Base-by-base conservation (phyloP, 495 filamentous ascomycete genomes). In the Gamarada debralockiae region DNA sequence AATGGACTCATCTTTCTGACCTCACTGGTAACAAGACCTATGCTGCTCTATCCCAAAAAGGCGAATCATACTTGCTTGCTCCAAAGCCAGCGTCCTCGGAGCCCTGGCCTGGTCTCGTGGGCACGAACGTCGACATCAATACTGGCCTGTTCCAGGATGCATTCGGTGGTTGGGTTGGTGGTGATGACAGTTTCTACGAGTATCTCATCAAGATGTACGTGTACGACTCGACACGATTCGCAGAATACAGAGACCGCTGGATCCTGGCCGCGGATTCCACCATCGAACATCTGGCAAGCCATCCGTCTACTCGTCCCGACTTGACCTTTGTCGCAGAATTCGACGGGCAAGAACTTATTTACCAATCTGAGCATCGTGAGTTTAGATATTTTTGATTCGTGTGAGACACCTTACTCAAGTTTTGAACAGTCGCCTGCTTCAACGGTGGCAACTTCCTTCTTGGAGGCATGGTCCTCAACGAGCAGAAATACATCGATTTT, bases 171-270 rank as follows among this genome's bases (percentile, higher is more conserved):
- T 96, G 91, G 91, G 79, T 82, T 54, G 89, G 87, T 42, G 86
- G 88, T 9, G 79, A 78, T 39, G 91, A 96, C 67, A 87, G 81
- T 21, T 93, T 84, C 71, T 96, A 95, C 67, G 90, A 96, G 70
- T 96, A 96, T 58, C 77, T 95, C 21, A 85, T 96, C 65, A 96
- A 96, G 75, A 92, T 93, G 88, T 95, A 84, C 59, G 68, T 95
- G 55, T 95, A 95, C 63, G 85, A 91, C 63, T 75, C 84, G 10
- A 49, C 67, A 29, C 78, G 82, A 8, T 95, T 86, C 57, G 68
- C 48, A 9, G 27, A 62, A 1, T 90, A 90, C 69, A 76, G 72
- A 52, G 83, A 90, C 56, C 79, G 84, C 51, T 96, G 91, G 90
- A 72, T 89, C 20, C 63, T 72, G 3, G 91, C 91, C 5, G 88